Base-by-base conservation (phyloP, 208 protist genomes). In the Vickermania ingenoplastis region DNA sequence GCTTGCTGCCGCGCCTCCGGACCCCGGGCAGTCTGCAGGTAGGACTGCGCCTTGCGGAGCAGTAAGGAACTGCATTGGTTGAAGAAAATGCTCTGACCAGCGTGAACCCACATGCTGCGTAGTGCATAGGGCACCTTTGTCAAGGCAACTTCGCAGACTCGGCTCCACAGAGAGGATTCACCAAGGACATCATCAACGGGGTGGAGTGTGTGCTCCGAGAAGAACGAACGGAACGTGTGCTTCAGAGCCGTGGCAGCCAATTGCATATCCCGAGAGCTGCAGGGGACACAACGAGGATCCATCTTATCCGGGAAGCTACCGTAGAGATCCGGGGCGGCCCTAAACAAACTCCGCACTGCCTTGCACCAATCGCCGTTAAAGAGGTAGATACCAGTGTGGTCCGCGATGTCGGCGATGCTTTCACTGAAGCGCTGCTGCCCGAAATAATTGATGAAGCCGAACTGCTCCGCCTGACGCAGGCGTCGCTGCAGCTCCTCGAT, bases 401-500 rank as follows among this genome's bases (percentile, higher is more conserved):
- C 83, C 41, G 48, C 54, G 2, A 75, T 45, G 23, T 51, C 50
- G 28, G 21, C 31, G 7, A 82, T 55, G 5, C 73, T 64, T 60
- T 88, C 78, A 49, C 87, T 89, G 69, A 97, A 98, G 41, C 94
- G 86, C 76, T 98, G 95, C 63, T 94, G 84, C 5, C 96, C 96
- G 71, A 96, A 98, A 66, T 97, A 98, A 69, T 98, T 98, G 57
- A 97, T 48, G 65, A 97, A 97, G 1, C 96, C 96, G 36, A 61
- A 28, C 2, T 53, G 25, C 26, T 57, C 53, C 0, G 82, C 60
- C 17, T 22, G 54, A 4, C 59, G 27, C 25, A 91, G 59, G 27
- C 86, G 81, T 17, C 51, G 28, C 30, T 61, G 31, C 7, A 85
- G 48, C 50, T 58, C 66, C 2, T 17, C 31, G 5, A 25, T 25